A percentile compares a stretch with the other conserved stretches of the same genome.
These are phyloP conservation scores for Chrysoporthe cubensis DNA, from an alignment of 2,329 filamentous ascomycete species.

Conservation along the genomic window DNA sequence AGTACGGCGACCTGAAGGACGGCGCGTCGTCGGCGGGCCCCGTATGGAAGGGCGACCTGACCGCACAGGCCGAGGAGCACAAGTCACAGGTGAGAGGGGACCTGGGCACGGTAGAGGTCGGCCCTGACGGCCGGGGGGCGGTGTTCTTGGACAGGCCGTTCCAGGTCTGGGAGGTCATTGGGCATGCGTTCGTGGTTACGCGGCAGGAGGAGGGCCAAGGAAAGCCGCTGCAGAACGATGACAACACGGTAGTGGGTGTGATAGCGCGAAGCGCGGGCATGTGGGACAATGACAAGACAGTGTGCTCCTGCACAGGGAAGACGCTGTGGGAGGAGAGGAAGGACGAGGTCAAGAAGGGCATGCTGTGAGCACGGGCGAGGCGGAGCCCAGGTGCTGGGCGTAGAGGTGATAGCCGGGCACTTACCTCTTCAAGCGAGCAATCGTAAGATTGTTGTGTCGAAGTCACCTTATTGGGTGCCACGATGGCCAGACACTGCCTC, in stretches of 20 bases:
- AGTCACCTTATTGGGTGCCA: not conserved
- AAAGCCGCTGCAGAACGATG: slow-evolving; percentile 70
- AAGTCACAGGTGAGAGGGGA: slow-evolving; percentile 59
- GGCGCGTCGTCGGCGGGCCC: slow-evolving; percentile 83
- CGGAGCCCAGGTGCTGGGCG: not conserved
- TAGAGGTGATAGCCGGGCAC: too few relatives aligned
- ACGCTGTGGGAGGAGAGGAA: slow-evolving; percentile 96
- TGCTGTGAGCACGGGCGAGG: slow-evolving; percentile 64
- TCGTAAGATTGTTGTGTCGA: slow-evolving; percentile 6
- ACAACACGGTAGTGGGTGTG: slow-evolving; percentile 86
- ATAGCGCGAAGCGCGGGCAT: slow-evolving; percentile 95
- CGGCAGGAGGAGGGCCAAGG: slow-evolving; percentile 61
- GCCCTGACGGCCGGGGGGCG: slow-evolving; percentile 73
- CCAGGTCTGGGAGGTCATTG: slow-evolving; percentile 95
- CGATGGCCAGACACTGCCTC: not conserved
- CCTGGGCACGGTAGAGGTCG: slow-evolving; percentile 77
- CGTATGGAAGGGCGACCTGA: slow-evolving; percentile 67
- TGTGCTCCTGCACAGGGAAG: slow-evolving; percentile 97
- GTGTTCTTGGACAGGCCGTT: slow-evolving; percentile 82
- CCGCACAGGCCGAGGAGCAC: slow-evolving; percentile 44
- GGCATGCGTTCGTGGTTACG: slow-evolving; percentile 86
- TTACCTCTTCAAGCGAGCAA: not conserved
- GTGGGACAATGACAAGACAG: slow-evolving; percentile 98
- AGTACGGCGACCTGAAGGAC: slow-evolving; percentile 82
- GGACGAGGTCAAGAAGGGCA: slow-evolving; percentile 87